Conservation (phyloP, 257 asterid genomes). For the Ehretia macrophylla region DNA sequence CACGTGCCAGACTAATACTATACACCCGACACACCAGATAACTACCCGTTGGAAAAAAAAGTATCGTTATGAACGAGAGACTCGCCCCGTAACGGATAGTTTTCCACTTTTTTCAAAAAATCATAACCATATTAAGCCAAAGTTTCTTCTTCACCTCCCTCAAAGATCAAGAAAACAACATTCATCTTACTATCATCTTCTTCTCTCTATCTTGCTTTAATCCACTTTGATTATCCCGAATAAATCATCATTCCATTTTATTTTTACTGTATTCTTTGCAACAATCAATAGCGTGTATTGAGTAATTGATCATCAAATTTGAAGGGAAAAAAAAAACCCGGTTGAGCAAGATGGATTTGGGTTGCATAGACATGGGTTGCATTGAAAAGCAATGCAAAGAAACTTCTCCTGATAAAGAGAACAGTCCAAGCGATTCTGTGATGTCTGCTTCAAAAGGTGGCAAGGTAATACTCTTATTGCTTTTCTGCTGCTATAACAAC, state of each 20-base stretch:
- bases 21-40: background rate
- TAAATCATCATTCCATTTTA: background rate
- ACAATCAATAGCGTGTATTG: constrained; percentile 6
- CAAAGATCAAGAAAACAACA: constrained; percentile 18
- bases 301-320: constrained; percentile 8
- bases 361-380: constrained; percentile 84
- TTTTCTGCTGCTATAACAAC: background rate
- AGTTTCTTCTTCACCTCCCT: constrained; percentile 14
- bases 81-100: constrained; percentile 62
- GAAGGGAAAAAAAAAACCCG: background rate
- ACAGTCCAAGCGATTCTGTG: constrained; percentile 38
- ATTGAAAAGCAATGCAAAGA: constrained; percentile 44
- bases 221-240: background rate
- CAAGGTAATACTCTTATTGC: constrained; percentile 39
- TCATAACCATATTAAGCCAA: background rate
- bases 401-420: constrained; percentile 29
- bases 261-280: background rate
- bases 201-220: background rate
- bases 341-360: constrained; percentile 60
- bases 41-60: background rate
- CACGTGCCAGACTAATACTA: background rate
- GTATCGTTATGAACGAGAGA: constrained; percentile 48
- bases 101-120: constrained; percentile 21
- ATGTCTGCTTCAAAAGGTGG: constrained; percentile 57
- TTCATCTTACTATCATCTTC: background rate